Percentiles rank a stretch among this genome's conserved stretches.
Conservation (phyloP, 2,329 filamentous ascomycete species). For the Ilyonectria mors-panacis region DNA sequence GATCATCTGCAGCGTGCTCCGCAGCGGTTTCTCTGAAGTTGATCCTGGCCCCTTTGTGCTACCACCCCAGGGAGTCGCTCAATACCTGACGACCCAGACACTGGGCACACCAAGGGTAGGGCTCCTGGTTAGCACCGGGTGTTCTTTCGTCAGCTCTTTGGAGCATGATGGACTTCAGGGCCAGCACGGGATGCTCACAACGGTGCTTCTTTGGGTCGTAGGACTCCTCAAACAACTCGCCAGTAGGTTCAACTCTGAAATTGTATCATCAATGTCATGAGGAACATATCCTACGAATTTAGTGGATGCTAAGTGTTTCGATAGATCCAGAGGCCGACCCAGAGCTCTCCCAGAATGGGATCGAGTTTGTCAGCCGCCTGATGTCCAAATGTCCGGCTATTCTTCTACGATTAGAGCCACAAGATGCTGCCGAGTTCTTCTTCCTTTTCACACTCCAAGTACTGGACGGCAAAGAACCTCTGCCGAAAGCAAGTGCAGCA, state of each 20-base stretch:
- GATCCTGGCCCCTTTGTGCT: constrained; percentile 85
- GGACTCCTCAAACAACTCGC: constrained; percentile 74
- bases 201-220: constrained; percentile 74
- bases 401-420: constrained; percentile 71
- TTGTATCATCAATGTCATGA: not conserved
- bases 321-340: constrained; percentile 78
- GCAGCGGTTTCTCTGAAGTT: constrained; percentile 81
- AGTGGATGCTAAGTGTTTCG: constrained; percentile 31
- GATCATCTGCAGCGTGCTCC: constrained; percentile 78
- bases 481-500: constrained; percentile 81
- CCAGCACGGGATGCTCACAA: constrained; percentile 64
- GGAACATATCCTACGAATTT: not conserved
- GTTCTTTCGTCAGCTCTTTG: constrained; percentile 76
- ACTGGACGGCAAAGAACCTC: constrained; percentile 78
- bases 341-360: constrained; percentile 80
- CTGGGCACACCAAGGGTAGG: constrained; percentile 77
- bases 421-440: constrained; percentile 73
- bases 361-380: constrained; percentile 79
- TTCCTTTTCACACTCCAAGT: constrained; percentile 81
- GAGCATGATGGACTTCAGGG: constrained; percentile 60
- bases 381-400: constrained; percentile 73
- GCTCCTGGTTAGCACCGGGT: constrained; percentile 78
- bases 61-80: constrained; percentile 74
- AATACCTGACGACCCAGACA: constrained; percentile 74
- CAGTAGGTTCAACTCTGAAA: constrained; percentile 57